Base-by-base conservation (phyloP, 306 rosid genomes). In the Purshia tridentata region DNA sequence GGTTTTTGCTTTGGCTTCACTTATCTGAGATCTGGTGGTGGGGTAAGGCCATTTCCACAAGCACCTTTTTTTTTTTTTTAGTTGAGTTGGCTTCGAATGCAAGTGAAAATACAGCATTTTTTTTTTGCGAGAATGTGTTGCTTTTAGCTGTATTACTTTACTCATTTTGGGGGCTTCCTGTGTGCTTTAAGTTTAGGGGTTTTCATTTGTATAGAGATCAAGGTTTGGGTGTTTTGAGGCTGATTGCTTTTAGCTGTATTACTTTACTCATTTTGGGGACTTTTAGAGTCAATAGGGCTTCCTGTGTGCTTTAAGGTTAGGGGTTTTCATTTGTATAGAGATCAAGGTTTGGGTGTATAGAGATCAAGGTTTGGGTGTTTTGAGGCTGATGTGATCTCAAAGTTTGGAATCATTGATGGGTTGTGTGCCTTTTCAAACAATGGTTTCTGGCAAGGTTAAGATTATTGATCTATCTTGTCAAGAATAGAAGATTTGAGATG, bases 11-110 rank as follows among this genome's bases (percentile, higher is more conserved):
- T 81, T 69, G 77, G 76, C 62, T 65, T 83, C 77, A 76, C 90
- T 81, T 72, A 86, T 85, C 85, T 84, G 80, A 90, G 98, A 90
- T 94, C 97, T 85, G 76, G 84, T 81, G 84, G 94, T 81, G 84
- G 94, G 82, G 84, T 86, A 84, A 85, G 82, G 63, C 40, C 80
- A 62, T 72, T 68, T 78, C 72, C 49, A 14, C 67, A 23, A 62
- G 47, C 53, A 37, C 52, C 74, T 55, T 66, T 29, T 65, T 14
- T 23, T 53, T 68, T 41, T 67, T 29, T 29, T 29, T 29, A n/a
- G 35, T 29, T 29, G 35, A 79, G 49, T 65, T 85, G 81, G 73
- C 86, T 72, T 87, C 79, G 76, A 81, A 84, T 88, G 87, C 76
- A 72, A 82, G 75, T 76, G 81, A 80, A 60, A 84, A 62, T 61